phyloP scores from a whole-genome alignment of 1,139 yeast genomes.

The Kodamaea alishanica region DNA sequence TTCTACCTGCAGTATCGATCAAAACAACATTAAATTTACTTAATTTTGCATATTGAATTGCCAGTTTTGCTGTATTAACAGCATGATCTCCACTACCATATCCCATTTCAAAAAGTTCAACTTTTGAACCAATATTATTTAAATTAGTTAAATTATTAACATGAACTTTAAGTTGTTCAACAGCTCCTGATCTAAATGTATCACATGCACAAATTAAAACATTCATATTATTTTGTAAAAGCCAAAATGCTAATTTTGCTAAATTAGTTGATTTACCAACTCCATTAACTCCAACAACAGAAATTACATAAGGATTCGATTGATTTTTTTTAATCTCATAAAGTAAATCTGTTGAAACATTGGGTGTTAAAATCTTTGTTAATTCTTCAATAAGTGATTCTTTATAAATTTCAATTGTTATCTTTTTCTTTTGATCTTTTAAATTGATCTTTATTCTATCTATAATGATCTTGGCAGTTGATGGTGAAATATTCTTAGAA shows the following conservation, averaged over 20 bases:
- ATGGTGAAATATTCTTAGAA: slow-evolving; percentile 42
- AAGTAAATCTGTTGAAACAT: slow-evolving; percentile 81
- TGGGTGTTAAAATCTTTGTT: slow-evolving; percentile 83
- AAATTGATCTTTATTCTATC: slow-evolving; percentile 35
- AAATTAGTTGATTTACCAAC: slow-evolving; percentile 96
- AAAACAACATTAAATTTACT: slow-evolving; percentile 74
- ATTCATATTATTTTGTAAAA: slow-evolving; percentile 79
- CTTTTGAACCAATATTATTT: slow-evolving; percentile 49
- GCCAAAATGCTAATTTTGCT: slow-evolving; percentile 94
- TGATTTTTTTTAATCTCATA: slow-evolving; percentile 67
- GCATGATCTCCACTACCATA: slow-evolving; percentile 94
- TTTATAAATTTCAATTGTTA: slow-evolving; percentile 35
- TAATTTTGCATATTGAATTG: slow-evolving; percentile 70
- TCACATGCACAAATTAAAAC: slow-evolving; percentile 96
- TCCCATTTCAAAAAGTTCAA: slow-evolving; percentile 89
- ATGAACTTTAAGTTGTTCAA: slow-evolving; percentile 92
- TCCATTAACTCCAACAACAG: slow-evolving; percentile 97
- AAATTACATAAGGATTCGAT: slow-evolving; percentile 77
- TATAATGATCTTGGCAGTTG: slow-evolving; percentile 36
- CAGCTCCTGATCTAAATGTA: slow-evolving; percentile 97
- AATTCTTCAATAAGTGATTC: slow-evolving; percentile 71
- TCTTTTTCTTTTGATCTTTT: slow-evolving; percentile 22
- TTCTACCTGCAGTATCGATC: slow-evolving; percentile 96
- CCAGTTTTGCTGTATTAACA: slow-evolving; percentile 91
- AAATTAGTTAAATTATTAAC: slow-evolving; percentile 72